Percentiles rank a stretch among this genome's conserved stretches.
Evolutionary conservation across 2,329 filamentous ascomycete species (phyloP).

Genomic region (Claviceps maximensis): DNA sequence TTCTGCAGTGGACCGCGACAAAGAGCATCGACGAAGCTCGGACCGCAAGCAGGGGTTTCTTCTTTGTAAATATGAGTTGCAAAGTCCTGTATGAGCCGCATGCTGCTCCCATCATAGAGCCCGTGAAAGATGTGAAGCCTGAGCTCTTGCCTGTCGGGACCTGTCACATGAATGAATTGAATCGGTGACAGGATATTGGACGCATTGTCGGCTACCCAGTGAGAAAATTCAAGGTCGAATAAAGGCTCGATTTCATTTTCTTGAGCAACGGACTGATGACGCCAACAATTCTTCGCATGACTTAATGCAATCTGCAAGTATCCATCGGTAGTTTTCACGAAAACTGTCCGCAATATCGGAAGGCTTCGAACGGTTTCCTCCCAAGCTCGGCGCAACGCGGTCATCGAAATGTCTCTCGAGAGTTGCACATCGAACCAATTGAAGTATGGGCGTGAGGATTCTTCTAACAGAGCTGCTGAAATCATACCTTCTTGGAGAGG

Average conservation of each 20-base stretch:
- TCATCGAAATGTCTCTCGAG: slow-evolving; percentile 25
- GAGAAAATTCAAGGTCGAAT: slow-evolving; percentile 22
- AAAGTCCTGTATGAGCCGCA: slow-evolving; percentile 50
- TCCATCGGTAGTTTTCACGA: slow-evolving; percentile 60
- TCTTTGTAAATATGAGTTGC: slow-evolving; percentile 25
- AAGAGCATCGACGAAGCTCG: slow-evolving; percentile 53
- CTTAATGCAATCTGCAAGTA: slow-evolving; percentile 59
- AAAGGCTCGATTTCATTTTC: slow-evolving; percentile 19
- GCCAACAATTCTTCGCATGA: slow-evolving; percentile 29
- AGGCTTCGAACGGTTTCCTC: slow-evolving; percentile 32
- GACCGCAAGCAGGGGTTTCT: slow-evolving; percentile 20
- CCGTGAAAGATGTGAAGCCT: slow-evolving; percentile 54
- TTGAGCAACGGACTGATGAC: slow-evolving; percentile 16
- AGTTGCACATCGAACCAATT: slow-evolving; percentile 58
- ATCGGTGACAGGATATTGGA: slow-evolving; percentile 37
- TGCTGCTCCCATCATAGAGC: slow-evolving; percentile 73
- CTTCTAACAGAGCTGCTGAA: slow-evolving; percentile 47
- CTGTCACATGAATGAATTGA: slow-evolving; percentile 30
- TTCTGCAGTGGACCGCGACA: slow-evolving; percentile 52
- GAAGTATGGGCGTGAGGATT: slow-evolving; percentile 53
- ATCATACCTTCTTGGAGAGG: slow-evolving; percentile 80
- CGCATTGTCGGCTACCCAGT: slow-evolving; percentile 43
- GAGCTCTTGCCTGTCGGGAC: slow-evolving; percentile 4
- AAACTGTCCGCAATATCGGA: slow-evolving; percentile 59
- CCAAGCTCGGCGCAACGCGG: slow-evolving; percentile 45